Conservation (phyloP, 75 land plant genomes). For the Picea sitchensis region DNA sequence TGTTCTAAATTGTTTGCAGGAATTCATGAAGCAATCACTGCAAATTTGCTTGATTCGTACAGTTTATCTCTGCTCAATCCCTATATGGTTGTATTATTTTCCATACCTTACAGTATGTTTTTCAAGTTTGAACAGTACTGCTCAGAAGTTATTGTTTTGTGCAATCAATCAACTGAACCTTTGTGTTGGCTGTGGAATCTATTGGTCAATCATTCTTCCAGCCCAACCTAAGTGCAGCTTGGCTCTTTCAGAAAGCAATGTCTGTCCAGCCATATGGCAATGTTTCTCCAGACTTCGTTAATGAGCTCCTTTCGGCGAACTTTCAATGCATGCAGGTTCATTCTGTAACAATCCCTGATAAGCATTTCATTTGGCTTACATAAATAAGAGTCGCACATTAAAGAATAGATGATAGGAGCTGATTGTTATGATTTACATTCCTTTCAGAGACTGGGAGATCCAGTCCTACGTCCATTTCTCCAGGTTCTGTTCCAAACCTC, state of each 20-base stretch:
- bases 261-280: constrained; percentile 54
- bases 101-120: not conserved
- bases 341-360: not conserved
- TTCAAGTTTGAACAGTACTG: not conserved
- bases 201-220: constrained; percentile 20
- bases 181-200: not conserved
- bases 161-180: not conserved
- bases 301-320: constrained; percentile 75
- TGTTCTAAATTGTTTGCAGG: constrained; percentile 34
- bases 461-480: constrained; percentile 90
- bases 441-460: constrained; percentile 78
- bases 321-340: constrained; percentile 86
- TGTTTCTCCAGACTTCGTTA: constrained; percentile 71
- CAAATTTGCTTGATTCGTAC: constrained; percentile 62
- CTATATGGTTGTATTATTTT: constrained; percentile 66
- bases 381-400: not conserved
- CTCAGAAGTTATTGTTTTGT: not conserved
- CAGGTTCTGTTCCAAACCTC: constrained; percentile 46
- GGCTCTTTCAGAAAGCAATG: constrained; percentile 99
- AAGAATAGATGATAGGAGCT: not conserved
- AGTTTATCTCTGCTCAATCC: constrained; percentile 84
- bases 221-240: constrained; percentile 95
- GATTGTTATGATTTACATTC: constrained; percentile 12
- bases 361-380: not conserved
- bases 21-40: constrained; percentile 67